Conservation (phyloP, 2,329 filamentous ascomycete genomes). For the Penicillium sp. region DNA sequence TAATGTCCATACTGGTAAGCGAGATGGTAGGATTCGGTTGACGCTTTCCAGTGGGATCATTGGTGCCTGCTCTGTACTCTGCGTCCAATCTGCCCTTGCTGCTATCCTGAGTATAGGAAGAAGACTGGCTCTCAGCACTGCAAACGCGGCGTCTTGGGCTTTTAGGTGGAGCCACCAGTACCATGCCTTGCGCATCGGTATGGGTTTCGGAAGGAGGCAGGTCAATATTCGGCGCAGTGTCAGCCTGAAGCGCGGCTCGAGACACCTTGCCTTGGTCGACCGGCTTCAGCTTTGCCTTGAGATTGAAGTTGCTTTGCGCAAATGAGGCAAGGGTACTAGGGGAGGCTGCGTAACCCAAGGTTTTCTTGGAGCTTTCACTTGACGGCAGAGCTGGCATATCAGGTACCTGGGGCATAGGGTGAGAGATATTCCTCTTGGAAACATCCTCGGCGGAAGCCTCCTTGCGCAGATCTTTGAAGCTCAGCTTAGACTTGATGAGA, state of each 20-base stretch:
- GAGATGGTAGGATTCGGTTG: not conserved
- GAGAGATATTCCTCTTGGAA: not conserved
- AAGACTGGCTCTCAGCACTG: not conserved
- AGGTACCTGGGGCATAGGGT: conserved; percentile 6
- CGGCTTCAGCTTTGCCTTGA: not conserved
- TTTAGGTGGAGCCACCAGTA: not conserved
- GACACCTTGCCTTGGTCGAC: not conserved
- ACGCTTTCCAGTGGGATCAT: not conserved
- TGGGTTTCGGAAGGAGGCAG: conserved; percentile 3
- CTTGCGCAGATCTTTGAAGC: conserved; percentile 28
- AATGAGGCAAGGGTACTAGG: not conserved
- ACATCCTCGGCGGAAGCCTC: conserved; percentile 19
- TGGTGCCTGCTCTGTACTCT: not conserved
- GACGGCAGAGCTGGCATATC: not conserved
- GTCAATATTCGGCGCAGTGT: not conserved
- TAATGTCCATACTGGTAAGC: not conserved
- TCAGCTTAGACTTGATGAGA: conserved; percentile 27
- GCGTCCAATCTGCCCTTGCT: not conserved
- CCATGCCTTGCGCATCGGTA: not conserved
- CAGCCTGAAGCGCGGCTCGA: not conserved
- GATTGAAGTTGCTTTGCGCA: not conserved
- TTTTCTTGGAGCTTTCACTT: not conserved
- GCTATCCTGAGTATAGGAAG: not conserved
- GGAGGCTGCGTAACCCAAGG: not conserved
- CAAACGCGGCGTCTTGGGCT: not conserved